Evolutionary conservation across 1,139 yeast species (phyloP).

Genomic region (Kluyveromyces marxianus): DNA sequence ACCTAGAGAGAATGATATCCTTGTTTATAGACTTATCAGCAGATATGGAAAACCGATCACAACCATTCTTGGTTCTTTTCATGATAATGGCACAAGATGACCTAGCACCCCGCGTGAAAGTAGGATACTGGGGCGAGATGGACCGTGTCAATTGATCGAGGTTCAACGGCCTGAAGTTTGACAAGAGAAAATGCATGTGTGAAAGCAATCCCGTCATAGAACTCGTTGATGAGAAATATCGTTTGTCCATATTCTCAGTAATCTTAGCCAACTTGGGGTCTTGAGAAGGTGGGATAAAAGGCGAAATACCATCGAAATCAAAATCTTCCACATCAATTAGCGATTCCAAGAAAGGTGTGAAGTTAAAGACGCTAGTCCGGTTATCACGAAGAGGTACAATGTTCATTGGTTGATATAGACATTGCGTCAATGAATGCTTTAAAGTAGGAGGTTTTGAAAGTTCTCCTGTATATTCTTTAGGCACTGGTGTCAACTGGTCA

Average conservation of each 20-base stretch:
- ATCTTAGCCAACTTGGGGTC: conserved; percentile 47
- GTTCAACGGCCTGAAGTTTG: conserved; percentile 42
- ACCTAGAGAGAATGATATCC: conserved; percentile 62
- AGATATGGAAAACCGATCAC: conserved; percentile 54
- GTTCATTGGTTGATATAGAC: conserved; percentile 67
- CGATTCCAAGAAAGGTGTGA: conserved; percentile 50
- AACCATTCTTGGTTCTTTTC: conserved; percentile 31
- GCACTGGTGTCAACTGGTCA: background rate
- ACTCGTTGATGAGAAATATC: conserved; percentile 75
- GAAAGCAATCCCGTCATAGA: conserved; percentile 72
- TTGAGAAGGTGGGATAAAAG: conserved; percentile 60
- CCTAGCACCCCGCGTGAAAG: conserved; percentile 32
- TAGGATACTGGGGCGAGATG: conserved; percentile 16
- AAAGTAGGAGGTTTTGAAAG: conserved; percentile 37
- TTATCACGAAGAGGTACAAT: conserved; percentile 75
- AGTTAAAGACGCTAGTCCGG: conserved; percentile 65
- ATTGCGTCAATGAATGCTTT: conserved; percentile 59
- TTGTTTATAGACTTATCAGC: conserved; percentile 62
- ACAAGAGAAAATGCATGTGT: conserved; percentile 63
- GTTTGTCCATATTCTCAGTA: conserved; percentile 37
- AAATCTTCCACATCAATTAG: conserved; percentile 65
- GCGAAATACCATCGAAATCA: conserved; percentile 49
- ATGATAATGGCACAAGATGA: conserved; percentile 40
- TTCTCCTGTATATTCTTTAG: background rate
- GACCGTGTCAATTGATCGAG: conserved; percentile 2